Conservation (phyloP, 768 basidiomycete genomes). For the Leccinellum albellum region DNA sequence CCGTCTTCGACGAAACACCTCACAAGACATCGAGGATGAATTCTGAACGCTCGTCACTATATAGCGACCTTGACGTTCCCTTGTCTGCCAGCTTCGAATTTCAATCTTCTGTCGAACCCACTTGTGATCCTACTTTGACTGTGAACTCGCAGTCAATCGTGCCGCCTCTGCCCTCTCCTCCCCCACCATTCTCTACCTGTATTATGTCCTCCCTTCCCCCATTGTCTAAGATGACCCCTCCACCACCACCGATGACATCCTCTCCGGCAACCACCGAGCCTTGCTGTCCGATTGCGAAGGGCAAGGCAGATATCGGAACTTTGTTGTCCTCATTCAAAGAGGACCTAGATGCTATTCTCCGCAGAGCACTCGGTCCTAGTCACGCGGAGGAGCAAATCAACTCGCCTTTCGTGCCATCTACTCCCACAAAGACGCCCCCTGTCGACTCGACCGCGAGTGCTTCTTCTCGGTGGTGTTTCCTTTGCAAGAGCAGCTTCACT, state of each 20-base stretch:
- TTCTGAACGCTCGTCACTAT: slow-evolving; percentile 5
- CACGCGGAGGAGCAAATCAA: neutral
- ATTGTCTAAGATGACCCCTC: slow-evolving; percentile 1
- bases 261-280: neutral
- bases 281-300: slow-evolving; percentile 46
- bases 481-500: slow-evolving; percentile 24
- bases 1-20: slow-evolving; percentile 50
- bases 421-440: neutral
- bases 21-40: slow-evolving; percentile 31
- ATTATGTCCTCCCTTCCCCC: slow-evolving; percentile 15
- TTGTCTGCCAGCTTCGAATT: neutral
- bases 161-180: slow-evolving; percentile 25
- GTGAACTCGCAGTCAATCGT: neutral
- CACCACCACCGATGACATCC: neutral
- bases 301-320: slow-evolving; percentile 46
- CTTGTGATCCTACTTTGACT: neutral
- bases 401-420: neutral
- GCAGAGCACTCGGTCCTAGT: slow-evolving; percentile 31
- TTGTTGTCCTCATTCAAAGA: slow-evolving; percentile 50
- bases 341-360: slow-evolving; percentile 48
- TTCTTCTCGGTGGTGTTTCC: slow-evolving; percentile 28
- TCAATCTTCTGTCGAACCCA: neutral
- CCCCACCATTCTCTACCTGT: slow-evolving; percentile 8
- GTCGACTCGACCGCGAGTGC: neutral
- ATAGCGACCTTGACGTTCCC: neutral